Evolutionary conservation across 2,329 filamentous ascomycete genomes (phyloP).

Genomic region (Thielaviopsis euricoi): DNA sequence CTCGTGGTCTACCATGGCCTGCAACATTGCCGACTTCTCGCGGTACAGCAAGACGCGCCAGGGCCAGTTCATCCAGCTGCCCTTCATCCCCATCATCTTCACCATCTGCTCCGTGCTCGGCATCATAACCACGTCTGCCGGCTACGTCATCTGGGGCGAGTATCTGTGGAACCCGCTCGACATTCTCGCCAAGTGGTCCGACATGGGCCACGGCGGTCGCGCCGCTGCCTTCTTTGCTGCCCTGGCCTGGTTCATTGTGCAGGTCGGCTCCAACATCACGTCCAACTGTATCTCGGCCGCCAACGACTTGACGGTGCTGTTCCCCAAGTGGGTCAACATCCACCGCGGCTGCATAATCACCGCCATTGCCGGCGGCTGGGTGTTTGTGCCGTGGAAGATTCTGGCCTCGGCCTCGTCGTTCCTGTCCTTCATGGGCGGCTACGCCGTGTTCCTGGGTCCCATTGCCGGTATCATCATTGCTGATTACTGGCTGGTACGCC

Average conservation of each 20-base stretch:
- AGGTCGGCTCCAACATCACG: conserved; percentile 18
- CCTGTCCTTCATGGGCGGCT: conserved; percentile 19
- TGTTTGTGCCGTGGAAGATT: conserved; percentile 22
- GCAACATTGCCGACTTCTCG: conserved; percentile 30
- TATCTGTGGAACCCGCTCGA: conserved; percentile 33
- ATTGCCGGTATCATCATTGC: conserved; percentile 25
- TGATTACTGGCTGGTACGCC: conserved; percentile 25
- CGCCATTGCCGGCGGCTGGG: conserved; percentile 20
- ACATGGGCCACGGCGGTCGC: conserved; percentile 16
- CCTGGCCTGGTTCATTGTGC: conserved; percentile 17
- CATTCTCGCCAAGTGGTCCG: conserved; percentile 26
- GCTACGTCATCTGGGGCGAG: conserved; percentile 26
- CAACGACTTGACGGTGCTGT: conserved; percentile 18
- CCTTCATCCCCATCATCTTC: conserved; percentile 30
- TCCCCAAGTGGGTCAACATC: conserved; percentile 19
- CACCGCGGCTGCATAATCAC: conserved; percentile 18
- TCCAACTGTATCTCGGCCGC: conserved; percentile 18
- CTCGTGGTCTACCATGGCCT: conserved; percentile 30
- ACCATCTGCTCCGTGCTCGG: conserved; percentile 29
- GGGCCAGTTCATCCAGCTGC: conserved; percentile 30
- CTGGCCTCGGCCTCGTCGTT: conserved; percentile 18
- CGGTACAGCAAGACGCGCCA: conserved; percentile 23
- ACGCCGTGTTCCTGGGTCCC: conserved; percentile 23
- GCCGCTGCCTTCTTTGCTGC: conserved; percentile 18
- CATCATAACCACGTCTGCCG: conserved; percentile 30